Percentiles rank a stretch among this genome's conserved stretches.
Conservation (phyloP, 495 filamentous ascomycete genomes). For the Saxophila tyrrhenica region DNA sequence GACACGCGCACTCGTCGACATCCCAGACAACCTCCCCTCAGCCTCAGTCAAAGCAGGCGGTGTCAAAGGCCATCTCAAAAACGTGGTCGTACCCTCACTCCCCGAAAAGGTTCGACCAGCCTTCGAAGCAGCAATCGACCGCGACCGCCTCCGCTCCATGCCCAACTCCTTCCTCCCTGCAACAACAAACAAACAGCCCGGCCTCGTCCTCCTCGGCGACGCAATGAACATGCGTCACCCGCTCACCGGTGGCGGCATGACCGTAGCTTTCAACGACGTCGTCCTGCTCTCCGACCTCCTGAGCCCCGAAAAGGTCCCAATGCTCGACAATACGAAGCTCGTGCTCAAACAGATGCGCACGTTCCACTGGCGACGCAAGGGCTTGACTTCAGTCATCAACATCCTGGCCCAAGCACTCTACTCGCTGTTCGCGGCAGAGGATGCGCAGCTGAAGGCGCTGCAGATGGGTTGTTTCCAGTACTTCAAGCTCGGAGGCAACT, state of each 20-base stretch:
- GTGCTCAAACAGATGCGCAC: conserved; percentile 57
- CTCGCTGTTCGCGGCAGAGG: conserved; percentile 76
- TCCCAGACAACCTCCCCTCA: conserved; percentile 68
- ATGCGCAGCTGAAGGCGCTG: conserved; percentile 61
- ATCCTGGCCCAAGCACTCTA: conserved; percentile 92
- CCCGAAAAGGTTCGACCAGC: conserved; percentile 60
- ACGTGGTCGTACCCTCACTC: conserved; percentile 65
- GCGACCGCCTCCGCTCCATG: conserved; percentile 67
- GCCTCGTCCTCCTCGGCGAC: conserved; percentile 76
- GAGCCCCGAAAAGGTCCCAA: conserved; percentile 51
- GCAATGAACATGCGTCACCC: conserved; percentile 97
- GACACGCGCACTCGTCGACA: conserved; percentile 79
- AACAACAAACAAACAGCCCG: conserved; percentile 54
- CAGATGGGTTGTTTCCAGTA: conserved; percentile 90
- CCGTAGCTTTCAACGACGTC: conserved; percentile 83
- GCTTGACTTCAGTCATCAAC: conserved; percentile 76
- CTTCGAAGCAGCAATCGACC: conserved; percentile 64
- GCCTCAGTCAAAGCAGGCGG: conserved; percentile 62
- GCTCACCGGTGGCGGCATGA: conserved; percentile 91
- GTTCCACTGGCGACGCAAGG: conserved; percentile 85
- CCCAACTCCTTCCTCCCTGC: conserved; percentile 87
- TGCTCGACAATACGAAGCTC: conserved; percentile 50
- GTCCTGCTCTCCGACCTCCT: conserved; percentile 63
- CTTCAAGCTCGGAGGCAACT: conserved; percentile 65
- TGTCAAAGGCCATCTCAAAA: conserved; percentile 67